Percentiles rank a stretch among this genome's conserved stretches.
Conservation (phyloP, 768 basidiomycete genomes). For the Leccinum boreale region DNA sequence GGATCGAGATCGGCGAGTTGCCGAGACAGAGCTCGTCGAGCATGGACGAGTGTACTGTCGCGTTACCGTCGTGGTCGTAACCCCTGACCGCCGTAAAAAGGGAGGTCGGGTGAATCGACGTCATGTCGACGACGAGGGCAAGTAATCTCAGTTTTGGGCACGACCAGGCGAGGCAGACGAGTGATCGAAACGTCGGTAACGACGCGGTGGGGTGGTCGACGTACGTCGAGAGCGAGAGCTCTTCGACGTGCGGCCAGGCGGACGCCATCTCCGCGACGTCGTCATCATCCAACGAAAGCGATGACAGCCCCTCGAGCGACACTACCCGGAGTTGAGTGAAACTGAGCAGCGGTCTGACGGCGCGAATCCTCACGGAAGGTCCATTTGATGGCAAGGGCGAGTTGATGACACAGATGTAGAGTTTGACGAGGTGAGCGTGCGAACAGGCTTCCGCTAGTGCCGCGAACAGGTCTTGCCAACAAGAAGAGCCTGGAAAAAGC, state of each 20-base stretch:
- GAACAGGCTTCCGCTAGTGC: constrained; percentile 13
- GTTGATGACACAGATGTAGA: constrained; percentile 17
- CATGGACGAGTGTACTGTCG: not conserved
- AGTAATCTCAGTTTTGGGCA: constrained; percentile 16
- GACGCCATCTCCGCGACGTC: constrained; percentile 13
- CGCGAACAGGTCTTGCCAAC: constrained; percentile 11
- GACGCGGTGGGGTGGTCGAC: constrained; percentile 10
- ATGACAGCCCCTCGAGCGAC: constrained; percentile 16
- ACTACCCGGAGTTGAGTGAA: constrained; percentile 14
- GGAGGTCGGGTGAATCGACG: not conserved
- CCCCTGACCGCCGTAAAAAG: not conserved
- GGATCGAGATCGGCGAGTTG: constrained; percentile 16
- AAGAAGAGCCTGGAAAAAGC: not conserved
- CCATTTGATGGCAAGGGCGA: constrained; percentile 2
- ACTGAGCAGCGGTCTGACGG: constrained; percentile 11
- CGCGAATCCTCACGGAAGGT: constrained; percentile 3
- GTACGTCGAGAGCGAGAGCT: constrained; percentile 18
- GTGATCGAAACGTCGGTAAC: constrained; percentile 20
- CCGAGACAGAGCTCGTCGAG: constrained; percentile 17
- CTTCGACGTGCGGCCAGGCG: constrained; percentile 22
- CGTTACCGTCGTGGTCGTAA: not conserved
- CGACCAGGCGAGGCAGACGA: constrained; percentile 8
- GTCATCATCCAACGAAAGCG: constrained; percentile 14
- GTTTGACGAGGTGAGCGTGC: constrained; percentile 1
- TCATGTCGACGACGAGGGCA: constrained; percentile 25